Evolutionary conservation across 441 rosid species (phyloP).

Genomic region (Brassica hybrid): DNA sequence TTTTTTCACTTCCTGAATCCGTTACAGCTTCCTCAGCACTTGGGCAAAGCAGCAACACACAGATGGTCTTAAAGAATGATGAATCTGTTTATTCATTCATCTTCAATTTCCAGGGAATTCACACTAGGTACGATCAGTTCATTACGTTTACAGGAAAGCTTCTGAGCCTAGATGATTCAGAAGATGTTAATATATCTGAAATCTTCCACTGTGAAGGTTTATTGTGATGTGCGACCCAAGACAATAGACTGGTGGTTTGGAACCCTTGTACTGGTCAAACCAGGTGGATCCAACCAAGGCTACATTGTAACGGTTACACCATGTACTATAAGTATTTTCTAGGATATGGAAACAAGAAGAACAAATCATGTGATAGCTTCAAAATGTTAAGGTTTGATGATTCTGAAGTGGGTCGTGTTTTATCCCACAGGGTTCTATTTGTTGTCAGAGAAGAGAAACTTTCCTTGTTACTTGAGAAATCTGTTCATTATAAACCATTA

Average conservation of each 20-base stretch:
- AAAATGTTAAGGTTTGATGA: neutral
- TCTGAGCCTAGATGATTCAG: neutral
- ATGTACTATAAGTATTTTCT: neutral
- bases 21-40: conserved; percentile 77
- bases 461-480: neutral
- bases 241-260: neutral
- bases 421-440: neutral
- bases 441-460: conserved; percentile 3
- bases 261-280: conserved; percentile 5
- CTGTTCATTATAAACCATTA: neutral
- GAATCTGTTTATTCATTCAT: neutral
- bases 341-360: neutral
- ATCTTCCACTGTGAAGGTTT: neutral
- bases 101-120: neutral
- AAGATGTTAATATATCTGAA: neutral
- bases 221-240: neutral
- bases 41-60: neutral
- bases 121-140: neutral
- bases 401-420: too few relatives aligned
- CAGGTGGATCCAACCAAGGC: neutral
- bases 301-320: neutral
- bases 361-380: neutral
- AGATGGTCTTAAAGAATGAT: neutral
- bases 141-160: neutral
- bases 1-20: conserved; percentile 95